These are phyloP conservation scores for Pinus tabuliformis DNA, from an alignment of 75 land plant genomes.

Conservation along the genomic window DNA sequence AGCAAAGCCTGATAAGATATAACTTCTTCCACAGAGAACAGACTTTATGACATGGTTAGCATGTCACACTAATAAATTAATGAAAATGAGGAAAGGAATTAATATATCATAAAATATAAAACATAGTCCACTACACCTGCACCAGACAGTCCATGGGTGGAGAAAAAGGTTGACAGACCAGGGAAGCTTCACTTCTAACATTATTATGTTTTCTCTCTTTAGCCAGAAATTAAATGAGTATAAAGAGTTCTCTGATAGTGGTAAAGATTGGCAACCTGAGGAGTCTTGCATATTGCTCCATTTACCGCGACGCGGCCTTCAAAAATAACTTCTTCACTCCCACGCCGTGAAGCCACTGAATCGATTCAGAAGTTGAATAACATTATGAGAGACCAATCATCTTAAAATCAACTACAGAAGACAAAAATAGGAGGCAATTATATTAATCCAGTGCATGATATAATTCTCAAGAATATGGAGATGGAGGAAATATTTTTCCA, in stretches of 20 bases:
- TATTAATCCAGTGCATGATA: neutral
- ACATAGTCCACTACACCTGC: neutral
- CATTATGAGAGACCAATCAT: neutral
- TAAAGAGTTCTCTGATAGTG: neutral
- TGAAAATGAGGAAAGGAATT: neutral
- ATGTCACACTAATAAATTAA: neutral
- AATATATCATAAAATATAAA: neutral
- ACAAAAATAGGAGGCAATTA: neutral
- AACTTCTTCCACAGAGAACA: too few species aligned
- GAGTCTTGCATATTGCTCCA: slow-evolving; percentile 83
- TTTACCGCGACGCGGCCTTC: slow-evolving; percentile 87
- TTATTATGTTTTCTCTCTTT: neutral
- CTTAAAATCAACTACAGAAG: neutral
- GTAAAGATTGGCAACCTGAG: slow-evolving; percentile 51
- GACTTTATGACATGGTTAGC: neutral
- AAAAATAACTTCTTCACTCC: slow-evolving; percentile 90
- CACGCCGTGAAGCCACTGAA: slow-evolving; percentile 93
- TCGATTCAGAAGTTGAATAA: slow-evolving; percentile 5
- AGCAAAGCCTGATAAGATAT: neutral
- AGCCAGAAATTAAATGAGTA: neutral
- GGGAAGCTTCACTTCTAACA: neutral
- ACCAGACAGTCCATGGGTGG: neutral
- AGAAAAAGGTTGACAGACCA: neutral
- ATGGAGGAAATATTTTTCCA: neutral
- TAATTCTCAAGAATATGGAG: neutral